Percentiles rank a stretch among this genome's conserved stretches.
Evolutionary conservation across 225 moss, liverwort and hornwort genomes (phyloP).

Genomic region (Marchantia paleacea): DNA sequence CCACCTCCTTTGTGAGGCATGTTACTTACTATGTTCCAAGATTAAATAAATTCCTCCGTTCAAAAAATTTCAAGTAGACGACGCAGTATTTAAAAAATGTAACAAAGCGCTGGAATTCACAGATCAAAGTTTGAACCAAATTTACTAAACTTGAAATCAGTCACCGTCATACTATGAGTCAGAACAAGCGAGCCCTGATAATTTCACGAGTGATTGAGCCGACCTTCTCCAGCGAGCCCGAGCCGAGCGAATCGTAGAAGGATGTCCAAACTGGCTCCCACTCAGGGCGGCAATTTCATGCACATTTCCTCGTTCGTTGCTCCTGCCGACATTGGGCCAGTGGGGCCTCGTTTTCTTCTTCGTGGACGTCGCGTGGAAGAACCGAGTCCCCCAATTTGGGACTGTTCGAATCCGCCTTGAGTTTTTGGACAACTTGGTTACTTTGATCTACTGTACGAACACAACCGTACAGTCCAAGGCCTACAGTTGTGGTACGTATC

Average conservation of each 20-base stretch:
- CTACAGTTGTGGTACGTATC: too few species aligned
- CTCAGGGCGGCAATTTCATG: background rate
- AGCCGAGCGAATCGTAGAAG: background rate
- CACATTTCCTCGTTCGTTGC: background rate
- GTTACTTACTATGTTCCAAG: too few species aligned
- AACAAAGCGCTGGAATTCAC: too few species aligned
- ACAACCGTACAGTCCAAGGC: too few species aligned
- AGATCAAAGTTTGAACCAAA: too few species aligned
- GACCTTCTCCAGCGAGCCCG: background rate
- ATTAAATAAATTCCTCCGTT: too few species aligned
- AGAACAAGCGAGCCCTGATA: too few species aligned
- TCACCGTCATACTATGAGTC: too few species aligned
- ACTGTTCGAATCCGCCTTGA: background rate
- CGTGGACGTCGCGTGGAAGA: slow-evolving; percentile 2
- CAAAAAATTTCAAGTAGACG: too few species aligned
- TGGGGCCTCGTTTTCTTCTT: background rate
- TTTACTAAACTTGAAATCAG: too few species aligned
- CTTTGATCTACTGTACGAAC: background rate
- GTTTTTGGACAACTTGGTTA: background rate
- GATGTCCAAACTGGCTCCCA: background rate
- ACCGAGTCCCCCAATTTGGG: background rate
- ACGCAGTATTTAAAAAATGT: too few species aligned
- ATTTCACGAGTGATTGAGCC: background rate
- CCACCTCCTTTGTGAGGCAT: too few species aligned
- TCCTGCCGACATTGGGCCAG: background rate